Evolutionary conservation across 495 filamentous ascomycete species (phyloP), one percentile per base, ranked within the genome.

Genomic region (Penicillium subrubescens): DNA sequence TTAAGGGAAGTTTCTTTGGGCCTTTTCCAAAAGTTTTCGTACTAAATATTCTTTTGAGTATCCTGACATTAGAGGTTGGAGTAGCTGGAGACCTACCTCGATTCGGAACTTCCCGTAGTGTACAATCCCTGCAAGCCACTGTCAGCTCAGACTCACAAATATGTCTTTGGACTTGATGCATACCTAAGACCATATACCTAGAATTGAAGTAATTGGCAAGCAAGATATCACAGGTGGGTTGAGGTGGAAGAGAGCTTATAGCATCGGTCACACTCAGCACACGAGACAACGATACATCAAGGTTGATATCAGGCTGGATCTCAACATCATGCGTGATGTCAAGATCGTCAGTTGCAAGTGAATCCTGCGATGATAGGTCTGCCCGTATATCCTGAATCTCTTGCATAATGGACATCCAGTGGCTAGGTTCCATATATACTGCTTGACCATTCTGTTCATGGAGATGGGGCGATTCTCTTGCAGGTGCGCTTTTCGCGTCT

Each of bases 361-460:
- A 10, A 23, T 57, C 41, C 15, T 63, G 27, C 27, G 75, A 66
- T 43, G 71, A 70, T 19, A 65, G 67, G 61, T 74, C 69, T 41
- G 73, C 74, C 41, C 77, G 74, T 51, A 74, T 69, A 34, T 74
- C 76, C 59, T 73, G 77, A 37, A 77, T 73, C 61, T 76, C 67
- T 21, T 87, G 81, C 21, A 86, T 67, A 44, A 88, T 84, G n/a
- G 84, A 82, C 69, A 85, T 79, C 72, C 83, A 86, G 53, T 87
- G 82, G 51, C 83, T 84, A 10, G 80, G 79, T 1, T 81, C 83
- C 10, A 86, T 78, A 53, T 83, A 86, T 15, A 73, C 79, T 4
- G 68, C 71, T 31, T 72, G 71, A 25, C 66, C 31, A 63, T 65
- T 43, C 51, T 48, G 50, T 43, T 67, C 51, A 21, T 56, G 35